These are phyloP conservation scores for Phytophthora pseudosyringae DNA, from an alignment of 352 stramenopile species.

Conservation along the genomic window DNA sequence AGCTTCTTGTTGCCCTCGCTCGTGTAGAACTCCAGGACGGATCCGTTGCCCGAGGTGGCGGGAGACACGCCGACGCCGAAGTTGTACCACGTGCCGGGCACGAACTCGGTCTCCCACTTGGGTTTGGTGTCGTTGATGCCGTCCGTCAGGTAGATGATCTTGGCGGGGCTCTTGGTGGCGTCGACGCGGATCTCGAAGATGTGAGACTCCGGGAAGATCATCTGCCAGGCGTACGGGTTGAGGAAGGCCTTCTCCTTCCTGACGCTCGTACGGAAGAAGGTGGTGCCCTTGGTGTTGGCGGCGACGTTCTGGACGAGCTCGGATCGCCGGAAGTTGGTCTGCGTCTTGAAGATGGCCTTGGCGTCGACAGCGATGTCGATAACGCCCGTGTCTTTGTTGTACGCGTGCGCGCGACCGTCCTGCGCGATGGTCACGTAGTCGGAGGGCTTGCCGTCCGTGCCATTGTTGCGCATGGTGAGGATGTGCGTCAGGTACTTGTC, in stretches of 20 bases:
- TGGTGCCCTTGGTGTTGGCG: slow-evolving; percentile 36
- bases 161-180: slow-evolving; percentile 35
- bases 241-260: slow-evolving; percentile 46
- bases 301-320: slow-evolving; percentile 38
- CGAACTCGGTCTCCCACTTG: slow-evolving; percentile 53
- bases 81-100: slow-evolving; percentile 62
- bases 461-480: slow-evolving; percentile 52
- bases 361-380: slow-evolving; percentile 17
- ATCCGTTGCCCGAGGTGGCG: slow-evolving; percentile 16
- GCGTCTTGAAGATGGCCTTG: slow-evolving; percentile 21
- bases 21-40: slow-evolving; percentile 47
- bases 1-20: slow-evolving; percentile 44
- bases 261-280: slow-evolving; percentile 60
- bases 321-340: slow-evolving; percentile 15
- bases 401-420: slow-evolving; percentile 47
- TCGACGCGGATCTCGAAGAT: slow-evolving; percentile 61
- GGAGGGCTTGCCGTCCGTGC: slow-evolving; percentile 33
- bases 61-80: slow-evolving; percentile 53
- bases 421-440: slow-evolving; percentile 50
- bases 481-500: slow-evolving; percentile 67
- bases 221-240: slow-evolving; percentile 41
- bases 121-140: slow-evolving; percentile 44
- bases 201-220: slow-evolving; percentile 46
- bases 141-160: slow-evolving; percentile 52
- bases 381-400: slow-evolving; percentile 44